Evolutionary conservation across 2,329 filamentous ascomycete species (phyloP).

Genomic region (Penicillium sp.): DNA sequence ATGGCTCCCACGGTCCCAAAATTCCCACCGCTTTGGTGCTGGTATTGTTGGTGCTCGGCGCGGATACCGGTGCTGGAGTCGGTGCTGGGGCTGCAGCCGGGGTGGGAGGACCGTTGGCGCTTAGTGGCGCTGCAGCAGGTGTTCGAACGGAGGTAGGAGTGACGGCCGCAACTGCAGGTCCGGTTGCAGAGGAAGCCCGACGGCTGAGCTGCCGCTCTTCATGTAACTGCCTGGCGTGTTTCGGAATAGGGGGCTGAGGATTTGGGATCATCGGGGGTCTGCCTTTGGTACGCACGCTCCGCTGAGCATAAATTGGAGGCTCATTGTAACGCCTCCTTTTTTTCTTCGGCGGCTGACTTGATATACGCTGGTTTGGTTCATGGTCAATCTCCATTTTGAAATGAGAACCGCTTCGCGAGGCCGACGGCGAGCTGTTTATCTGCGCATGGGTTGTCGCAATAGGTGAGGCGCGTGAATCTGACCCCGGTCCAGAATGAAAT

Average conservation of each 20-base stretch:
- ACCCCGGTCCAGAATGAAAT: slow-evolving; percentile 14
- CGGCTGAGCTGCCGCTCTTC: slow-evolving; percentile 25
- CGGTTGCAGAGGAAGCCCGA: slow-evolving; percentile 20
- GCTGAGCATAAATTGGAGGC: slow-evolving; percentile 54
- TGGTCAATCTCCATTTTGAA: slow-evolving; percentile 27
- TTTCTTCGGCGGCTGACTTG: slow-evolving; percentile 43
- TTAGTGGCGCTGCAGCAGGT: slow-evolving; percentile 19
- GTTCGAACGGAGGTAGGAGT: slow-evolving; percentile 15
- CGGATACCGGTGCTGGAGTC: slow-evolving; percentile 5
- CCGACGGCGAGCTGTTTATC: slow-evolving; percentile 32
- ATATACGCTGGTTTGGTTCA: slow-evolving; percentile 17
- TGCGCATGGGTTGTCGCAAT: slow-evolving; percentile 18
- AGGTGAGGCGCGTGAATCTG: slow-evolving; percentile 16
- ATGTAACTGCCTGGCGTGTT: slow-evolving; percentile 27
- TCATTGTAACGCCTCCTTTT: slow-evolving; percentile 55
- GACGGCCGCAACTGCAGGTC: slow-evolving; percentile 11
- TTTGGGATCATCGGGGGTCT: slow-evolving; percentile 44
- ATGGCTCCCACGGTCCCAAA: slow-evolving; percentile 51
- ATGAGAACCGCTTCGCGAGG: slow-evolving; percentile 15
- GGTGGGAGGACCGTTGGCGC: slow-evolving; percentile 31
- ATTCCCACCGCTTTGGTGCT: slow-evolving; percentile 21
- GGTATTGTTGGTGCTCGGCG: neutral
- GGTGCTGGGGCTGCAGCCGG: neutral
- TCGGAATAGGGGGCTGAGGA: slow-evolving; percentile 34
- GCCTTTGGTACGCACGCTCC: slow-evolving; percentile 43